phyloP scores from a whole-genome alignment of 257 asterid genomes.

The Osmanthus fragrans region DNA sequence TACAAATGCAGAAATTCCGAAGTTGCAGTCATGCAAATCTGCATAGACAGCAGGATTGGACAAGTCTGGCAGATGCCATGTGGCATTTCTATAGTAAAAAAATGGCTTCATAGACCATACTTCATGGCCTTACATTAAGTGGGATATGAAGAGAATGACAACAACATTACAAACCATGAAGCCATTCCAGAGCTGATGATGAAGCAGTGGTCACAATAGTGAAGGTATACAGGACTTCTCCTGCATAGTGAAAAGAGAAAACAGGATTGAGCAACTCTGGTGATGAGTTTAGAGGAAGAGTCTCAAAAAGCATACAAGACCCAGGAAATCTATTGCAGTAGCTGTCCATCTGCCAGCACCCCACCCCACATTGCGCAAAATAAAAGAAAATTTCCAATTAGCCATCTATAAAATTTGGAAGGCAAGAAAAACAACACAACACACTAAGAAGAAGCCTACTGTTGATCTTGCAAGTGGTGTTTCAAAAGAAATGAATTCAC shows the following conservation, averaged over 20 bases:
- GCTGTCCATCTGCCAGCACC: neutral
- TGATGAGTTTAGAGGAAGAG: slow-evolving; percentile 1
- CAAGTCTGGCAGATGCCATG: neutral
- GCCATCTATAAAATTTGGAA: neutral
- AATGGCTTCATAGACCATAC: neutral
- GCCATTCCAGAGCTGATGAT: slow-evolving; percentile 81
- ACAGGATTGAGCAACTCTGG: slow-evolving; percentile 2
- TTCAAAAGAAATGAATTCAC: neutral
- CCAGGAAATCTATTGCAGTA: neutral
- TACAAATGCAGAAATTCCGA: neutral
- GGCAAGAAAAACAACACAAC: neutral
- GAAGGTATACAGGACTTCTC: slow-evolving; percentile 75
- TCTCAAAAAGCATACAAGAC: neutral
- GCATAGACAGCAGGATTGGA: slow-evolving; percentile 7
- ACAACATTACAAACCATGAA: slow-evolving; percentile 63
- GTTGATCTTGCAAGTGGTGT: neutral
- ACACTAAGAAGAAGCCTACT: neutral
- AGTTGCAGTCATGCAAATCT: slow-evolving; percentile 4
- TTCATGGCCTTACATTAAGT: neutral
- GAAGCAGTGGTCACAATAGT: slow-evolving; percentile 83
- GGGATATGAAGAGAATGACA: neutral
- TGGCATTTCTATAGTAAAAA: neutral
- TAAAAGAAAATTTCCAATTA: neutral
- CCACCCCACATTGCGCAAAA: neutral
- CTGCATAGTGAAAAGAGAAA: slow-evolving; percentile 49